Conservation (phyloP, 352 stramenopile species). For the Aphanomyces astaci region DNA sequence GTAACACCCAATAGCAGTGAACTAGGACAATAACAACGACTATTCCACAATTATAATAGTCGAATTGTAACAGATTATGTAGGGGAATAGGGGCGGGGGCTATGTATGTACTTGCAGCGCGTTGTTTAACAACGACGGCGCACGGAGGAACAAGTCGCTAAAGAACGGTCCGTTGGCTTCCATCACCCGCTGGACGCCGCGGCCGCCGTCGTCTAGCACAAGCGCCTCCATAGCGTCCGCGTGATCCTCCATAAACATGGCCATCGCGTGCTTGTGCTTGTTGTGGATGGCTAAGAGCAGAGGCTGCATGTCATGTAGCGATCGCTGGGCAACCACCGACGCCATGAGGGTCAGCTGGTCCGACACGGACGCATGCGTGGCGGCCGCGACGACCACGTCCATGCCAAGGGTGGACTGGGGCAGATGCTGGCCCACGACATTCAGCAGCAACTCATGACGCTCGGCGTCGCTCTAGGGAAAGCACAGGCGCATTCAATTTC, state of each 20-base stretch:
- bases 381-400: not conserved
- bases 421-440: constrained; percentile 6
- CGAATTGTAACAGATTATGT: too few relatives aligned
- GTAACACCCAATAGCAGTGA: too few relatives aligned
- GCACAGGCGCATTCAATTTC: too few relatives aligned
- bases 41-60: too few relatives aligned
- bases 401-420: constrained; percentile 15
- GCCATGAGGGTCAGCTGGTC: constrained; percentile 4
- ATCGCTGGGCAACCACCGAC: not conserved
- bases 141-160: constrained; percentile 44
- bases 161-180: constrained; percentile 51
- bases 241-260: constrained; percentile 40
- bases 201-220: constrained; percentile 27
- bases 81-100: too few relatives aligned
- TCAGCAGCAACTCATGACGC: constrained; percentile 1
- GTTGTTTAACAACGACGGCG: constrained; percentile 51
- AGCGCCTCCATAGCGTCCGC: constrained; percentile 44
- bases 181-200: constrained; percentile 42
- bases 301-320: not conserved
- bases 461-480: constrained; percentile 1
- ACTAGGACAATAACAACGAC: too few relatives aligned
- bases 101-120: constrained; percentile 49
- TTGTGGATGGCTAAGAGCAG: not conserved
- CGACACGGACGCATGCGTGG: not conserved
- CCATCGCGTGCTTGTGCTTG: constrained; percentile 31